phyloP scores from a whole-genome alignment of 106 monocot species.

The Xerophyta viscosa region DNA sequence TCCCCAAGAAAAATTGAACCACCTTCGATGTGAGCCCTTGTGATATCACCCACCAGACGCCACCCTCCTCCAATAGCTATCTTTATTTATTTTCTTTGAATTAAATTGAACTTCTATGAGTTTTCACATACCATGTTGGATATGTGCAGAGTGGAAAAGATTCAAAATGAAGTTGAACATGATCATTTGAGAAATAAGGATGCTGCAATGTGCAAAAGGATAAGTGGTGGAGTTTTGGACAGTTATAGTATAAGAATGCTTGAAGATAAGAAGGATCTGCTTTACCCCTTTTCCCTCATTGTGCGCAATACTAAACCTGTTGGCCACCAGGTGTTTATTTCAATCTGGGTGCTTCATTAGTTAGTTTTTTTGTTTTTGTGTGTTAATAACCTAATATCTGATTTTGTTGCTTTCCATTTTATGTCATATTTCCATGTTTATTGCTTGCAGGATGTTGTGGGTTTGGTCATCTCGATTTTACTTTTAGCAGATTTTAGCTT shows the following conservation, averaged over 20 bases:
- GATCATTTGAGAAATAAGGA: constrained; percentile 38
- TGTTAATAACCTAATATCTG: too few relatives aligned
- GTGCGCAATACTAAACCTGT: constrained; percentile 79
- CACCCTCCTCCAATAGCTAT: too few relatives aligned
- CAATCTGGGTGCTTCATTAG: too few relatives aligned
- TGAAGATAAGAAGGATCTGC: constrained; percentile 61
- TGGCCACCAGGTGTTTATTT: constrained; percentile 82
- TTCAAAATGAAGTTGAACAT: constrained; percentile 18
- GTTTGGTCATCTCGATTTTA: constrained; percentile 82
- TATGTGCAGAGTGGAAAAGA: constrained; percentile 25
- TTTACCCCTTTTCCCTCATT: constrained; percentile 81
- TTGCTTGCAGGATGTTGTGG: constrained; percentile 86
- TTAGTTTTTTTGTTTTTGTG: too few relatives aligned
- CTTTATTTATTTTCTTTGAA: too few relatives aligned
- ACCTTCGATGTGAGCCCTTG: constrained; percentile 29
- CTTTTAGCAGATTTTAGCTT: constrained; percentile 92
- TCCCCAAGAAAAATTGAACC: constrained; percentile 35
- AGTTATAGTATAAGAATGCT: constrained; percentile 37
- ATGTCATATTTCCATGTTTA: constrained; percentile 4
- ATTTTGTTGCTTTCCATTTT: not conserved
- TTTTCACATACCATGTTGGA: not conserved
- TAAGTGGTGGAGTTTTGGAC: constrained; percentile 63
- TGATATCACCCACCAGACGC: too few relatives aligned
- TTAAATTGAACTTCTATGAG: not conserved
- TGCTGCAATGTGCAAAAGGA: constrained; percentile 32